Conservation (phyloP, 305 asterid species). For the Striga hermonthica region DNA sequence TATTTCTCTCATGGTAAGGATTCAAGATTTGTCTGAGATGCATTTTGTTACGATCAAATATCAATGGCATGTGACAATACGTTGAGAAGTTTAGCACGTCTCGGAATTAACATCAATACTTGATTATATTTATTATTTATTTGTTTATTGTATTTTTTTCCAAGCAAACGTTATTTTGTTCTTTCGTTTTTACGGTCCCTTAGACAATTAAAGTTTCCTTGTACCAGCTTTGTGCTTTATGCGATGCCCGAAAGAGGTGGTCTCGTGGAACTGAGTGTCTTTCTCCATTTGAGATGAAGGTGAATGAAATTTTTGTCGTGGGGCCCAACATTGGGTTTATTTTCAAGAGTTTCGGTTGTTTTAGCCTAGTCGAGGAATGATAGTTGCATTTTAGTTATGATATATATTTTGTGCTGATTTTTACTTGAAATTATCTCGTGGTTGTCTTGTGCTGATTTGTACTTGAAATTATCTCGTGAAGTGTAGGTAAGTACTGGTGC, state of each 20-base stretch:
- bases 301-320: conserved; percentile 22
- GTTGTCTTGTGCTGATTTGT: conserved; percentile 27
- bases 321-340: conserved; percentile 26
- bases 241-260: conserved; percentile 31
- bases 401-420: conserved; percentile 33
- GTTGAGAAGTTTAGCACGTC: too few species aligned
- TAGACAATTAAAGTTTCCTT: conserved; percentile 2
- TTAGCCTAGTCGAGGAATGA: conserved; percentile 39
- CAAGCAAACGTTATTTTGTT: neutral
- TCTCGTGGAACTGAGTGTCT: conserved; percentile 34
- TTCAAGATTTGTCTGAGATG: conserved; percentile 7
- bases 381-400: conserved; percentile 23
- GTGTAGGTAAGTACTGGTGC: conserved; percentile 32
- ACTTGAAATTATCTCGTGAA: conserved; percentile 24
- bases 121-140: too few species aligned
- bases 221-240: conserved; percentile 22
- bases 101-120: too few species aligned
- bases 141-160: too few species aligned
- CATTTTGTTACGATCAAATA: conserved; percentile 5
- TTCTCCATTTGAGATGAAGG: conserved; percentile 31
- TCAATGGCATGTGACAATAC: neutral
- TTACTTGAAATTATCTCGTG: conserved; percentile 11
- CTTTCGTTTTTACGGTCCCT: neutral
- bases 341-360: conserved; percentile 26
- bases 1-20: conserved; percentile 45